Conservation (phyloP, 495 filamentous ascomycete genomes). For the Acidomyces sp. region DNA sequence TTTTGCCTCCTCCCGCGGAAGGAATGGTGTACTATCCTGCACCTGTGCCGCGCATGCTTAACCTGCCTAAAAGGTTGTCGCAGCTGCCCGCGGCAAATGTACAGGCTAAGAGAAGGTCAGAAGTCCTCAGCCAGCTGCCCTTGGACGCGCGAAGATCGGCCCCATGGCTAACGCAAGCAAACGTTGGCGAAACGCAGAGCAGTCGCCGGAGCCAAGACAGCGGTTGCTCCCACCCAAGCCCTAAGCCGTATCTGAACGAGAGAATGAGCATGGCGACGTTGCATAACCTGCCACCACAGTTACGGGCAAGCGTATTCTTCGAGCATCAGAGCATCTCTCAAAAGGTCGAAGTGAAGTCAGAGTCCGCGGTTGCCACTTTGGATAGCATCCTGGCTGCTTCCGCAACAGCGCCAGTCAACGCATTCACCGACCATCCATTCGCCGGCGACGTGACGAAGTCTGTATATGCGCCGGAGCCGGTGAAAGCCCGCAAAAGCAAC, state of each 20-base stretch:
- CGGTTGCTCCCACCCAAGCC: background rate
- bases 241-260: slow-evolving; percentile 10
- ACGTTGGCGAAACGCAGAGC: slow-evolving; percentile 16
- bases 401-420: slow-evolving; percentile 76
- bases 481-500: slow-evolving; percentile 11
- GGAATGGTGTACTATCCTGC: slow-evolving; percentile 92
- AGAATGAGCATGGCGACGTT: slow-evolving; percentile 11
- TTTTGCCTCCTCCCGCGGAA: slow-evolving; percentile 51
- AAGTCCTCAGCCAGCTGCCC: slow-evolving; percentile 26
- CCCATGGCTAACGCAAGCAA: slow-evolving; percentile 37
- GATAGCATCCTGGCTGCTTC: slow-evolving; percentile 95
- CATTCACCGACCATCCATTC: slow-evolving; percentile 87
- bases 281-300: slow-evolving; percentile 57
- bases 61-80: slow-evolving; percentile 77
- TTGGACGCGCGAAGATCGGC: slow-evolving; percentile 37
- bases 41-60: slow-evolving; percentile 84
- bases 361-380: slow-evolving; percentile 75
- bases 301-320: slow-evolving; percentile 84
- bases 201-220: slow-evolving; percentile 1
- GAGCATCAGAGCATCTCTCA: slow-evolving; percentile 42
- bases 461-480: slow-evolving; percentile 12
- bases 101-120: slow-evolving; percentile 55
- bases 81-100: slow-evolving; percentile 49
- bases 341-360: slow-evolving; percentile 56
- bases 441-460: slow-evolving; percentile 41